phyloP scores from a whole-genome alignment of 2,329 filamentous ascomycete genomes.

The Trichoderma polysporum region DNA sequence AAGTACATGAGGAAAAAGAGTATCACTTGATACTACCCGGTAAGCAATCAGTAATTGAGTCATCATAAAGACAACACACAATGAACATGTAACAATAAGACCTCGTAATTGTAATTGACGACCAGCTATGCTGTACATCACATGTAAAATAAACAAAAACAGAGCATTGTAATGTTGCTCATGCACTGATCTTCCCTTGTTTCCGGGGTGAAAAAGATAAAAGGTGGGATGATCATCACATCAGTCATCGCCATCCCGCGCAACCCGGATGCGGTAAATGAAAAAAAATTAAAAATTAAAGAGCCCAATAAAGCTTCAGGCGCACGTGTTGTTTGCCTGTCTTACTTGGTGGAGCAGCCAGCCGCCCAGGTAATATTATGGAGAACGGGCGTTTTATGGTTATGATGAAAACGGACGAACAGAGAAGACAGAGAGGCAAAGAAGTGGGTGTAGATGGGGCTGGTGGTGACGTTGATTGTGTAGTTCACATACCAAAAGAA shows the following conservation, averaged over 20 bases:
- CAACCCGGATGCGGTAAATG: background rate
- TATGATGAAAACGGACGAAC: background rate
- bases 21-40: background rate
- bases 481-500: too few relatives aligned
- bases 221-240: conserved; percentile 7
- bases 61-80: background rate
- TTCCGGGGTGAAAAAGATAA: background rate
- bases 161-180: background rate
- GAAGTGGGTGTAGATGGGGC: background rate
- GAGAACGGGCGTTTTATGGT: background rate
- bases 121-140: background rate
- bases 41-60: background rate
- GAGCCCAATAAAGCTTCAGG: background rate
- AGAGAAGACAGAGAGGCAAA: background rate
- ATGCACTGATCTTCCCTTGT: background rate
- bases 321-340: background rate
- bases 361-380: background rate
- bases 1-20: background rate
- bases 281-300: background rate
- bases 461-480: background rate
- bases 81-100: background rate
- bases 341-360: conserved; percentile 1
- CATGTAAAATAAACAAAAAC: background rate
- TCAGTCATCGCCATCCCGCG: conserved; percentile 1
- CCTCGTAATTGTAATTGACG: conserved; percentile 6